phyloP scores from a whole-genome alignment of 164 flowering plant species.

The Tetrastigma voinierianum region DNA sequence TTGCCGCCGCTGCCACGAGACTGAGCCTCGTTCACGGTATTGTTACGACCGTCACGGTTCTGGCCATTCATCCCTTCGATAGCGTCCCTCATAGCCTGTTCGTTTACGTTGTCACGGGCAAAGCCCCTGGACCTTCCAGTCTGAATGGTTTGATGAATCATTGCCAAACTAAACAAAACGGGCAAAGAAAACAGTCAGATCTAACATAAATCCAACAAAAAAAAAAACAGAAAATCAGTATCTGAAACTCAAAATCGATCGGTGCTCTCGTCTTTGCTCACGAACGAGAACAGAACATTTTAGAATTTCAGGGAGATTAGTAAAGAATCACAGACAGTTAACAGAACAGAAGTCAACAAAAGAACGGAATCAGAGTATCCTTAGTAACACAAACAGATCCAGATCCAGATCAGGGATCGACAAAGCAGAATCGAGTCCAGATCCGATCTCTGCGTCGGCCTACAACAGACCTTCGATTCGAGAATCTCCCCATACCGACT shows the following conservation, averaged over 20 bases:
- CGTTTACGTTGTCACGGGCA: too few relatives aligned
- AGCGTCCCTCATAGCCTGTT: conserved; percentile 53
- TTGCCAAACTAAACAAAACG: conserved; percentile 9
- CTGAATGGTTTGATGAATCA: conserved; percentile 58
- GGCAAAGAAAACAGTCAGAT: conserved; percentile 7
- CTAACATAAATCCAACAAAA: background rate
- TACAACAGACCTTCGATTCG: conserved; percentile 64
- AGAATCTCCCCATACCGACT: conserved; percentile 44
- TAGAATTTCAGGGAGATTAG: conserved; percentile 42
- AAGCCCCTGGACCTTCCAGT: conserved; percentile 63
- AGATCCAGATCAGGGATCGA: conserved; percentile 21
- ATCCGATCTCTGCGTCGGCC: conserved; percentile 39
- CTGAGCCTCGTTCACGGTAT: conserved; percentile 64
- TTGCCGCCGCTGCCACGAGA: conserved; percentile 54
- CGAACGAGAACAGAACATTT: conserved; percentile 41
- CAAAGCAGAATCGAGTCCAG: conserved; percentile 29
- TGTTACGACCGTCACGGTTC: conserved; percentile 52
- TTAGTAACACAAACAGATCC: conserved; percentile 19
- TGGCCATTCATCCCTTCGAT: conserved; percentile 63
- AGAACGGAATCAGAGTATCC: background rate
- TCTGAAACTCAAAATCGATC: conserved; percentile 26
- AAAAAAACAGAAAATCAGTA: conserved; percentile 6
- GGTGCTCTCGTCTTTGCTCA: conserved; percentile 34
- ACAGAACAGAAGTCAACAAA: conserved; percentile 6
- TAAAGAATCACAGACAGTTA: conserved; percentile 15